A percentile compares a stretch with the other conserved stretches of the same genome.
phyloP scores from a whole-genome alignment of 2,329 filamentous ascomycete genomes.

The Celoporthe dispersa region DNA sequence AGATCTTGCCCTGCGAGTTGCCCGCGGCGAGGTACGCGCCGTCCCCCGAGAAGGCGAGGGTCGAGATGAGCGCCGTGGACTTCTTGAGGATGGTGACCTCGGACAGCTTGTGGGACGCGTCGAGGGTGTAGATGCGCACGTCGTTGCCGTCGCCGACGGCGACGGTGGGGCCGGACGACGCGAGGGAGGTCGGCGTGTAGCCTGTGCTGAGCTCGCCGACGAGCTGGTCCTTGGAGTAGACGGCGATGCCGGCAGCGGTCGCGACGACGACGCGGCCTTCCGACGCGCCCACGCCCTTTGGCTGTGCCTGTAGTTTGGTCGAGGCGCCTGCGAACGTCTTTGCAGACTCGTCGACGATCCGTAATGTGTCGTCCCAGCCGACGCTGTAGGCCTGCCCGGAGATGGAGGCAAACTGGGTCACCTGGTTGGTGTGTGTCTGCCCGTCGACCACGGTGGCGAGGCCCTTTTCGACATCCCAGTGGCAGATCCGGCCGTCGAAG shows the following conservation, averaged over 20 bases:
- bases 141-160: slow-evolving; percentile 75
- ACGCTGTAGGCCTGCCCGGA: slow-evolving; percentile 77
- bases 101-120: slow-evolving; percentile 59
- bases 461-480: slow-evolving; percentile 79
- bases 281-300: slow-evolving; percentile 70
- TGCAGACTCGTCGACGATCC: slow-evolving; percentile 74
- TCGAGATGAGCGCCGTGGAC: slow-evolving; percentile 73
- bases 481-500: slow-evolving; percentile 85
- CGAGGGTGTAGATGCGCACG: slow-evolving; percentile 73
- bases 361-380: slow-evolving; percentile 92
- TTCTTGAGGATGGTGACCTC: slow-evolving; percentile 64
- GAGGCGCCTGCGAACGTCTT: slow-evolving; percentile 75
- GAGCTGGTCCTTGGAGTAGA: slow-evolving; percentile 63
- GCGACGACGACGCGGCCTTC: slow-evolving; percentile 61
- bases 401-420: slow-evolving; percentile 72
- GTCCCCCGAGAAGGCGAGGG: slow-evolving; percentile 80
- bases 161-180: slow-evolving; percentile 68
- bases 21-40: slow-evolving; percentile 82
- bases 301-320: slow-evolving; percentile 75
- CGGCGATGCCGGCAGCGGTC: slow-evolving; percentile 54
- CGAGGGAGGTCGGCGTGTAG: slow-evolving; percentile 72
- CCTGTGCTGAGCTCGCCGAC: slow-evolving; percentile 63
- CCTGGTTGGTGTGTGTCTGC: slow-evolving; percentile 81
- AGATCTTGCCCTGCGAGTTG: slow-evolving; percentile 83
- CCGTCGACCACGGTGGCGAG: slow-evolving; percentile 75